These are phyloP conservation scores for Nyssa sinensis DNA, from an alignment of 148 eudicot genomes.

Conservation along the genomic window DNA sequence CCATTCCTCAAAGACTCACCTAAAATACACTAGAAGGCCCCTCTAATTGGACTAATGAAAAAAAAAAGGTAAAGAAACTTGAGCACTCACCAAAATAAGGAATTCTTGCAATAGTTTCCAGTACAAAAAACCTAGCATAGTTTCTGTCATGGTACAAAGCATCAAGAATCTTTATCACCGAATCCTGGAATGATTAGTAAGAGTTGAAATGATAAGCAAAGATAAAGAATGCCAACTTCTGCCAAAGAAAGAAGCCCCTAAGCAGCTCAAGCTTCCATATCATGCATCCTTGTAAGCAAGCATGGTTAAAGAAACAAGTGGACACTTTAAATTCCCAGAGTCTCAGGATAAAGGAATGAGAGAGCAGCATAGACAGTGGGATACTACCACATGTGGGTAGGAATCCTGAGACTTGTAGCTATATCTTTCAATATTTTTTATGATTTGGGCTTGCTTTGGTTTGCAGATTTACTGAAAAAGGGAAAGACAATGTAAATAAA, in stretches of 20 bases:
- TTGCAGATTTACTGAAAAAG: too few species aligned
- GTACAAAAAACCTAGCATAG: conserved; percentile 89
- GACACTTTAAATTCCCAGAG: not conserved
- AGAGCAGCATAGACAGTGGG: not conserved
- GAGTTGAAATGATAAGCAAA: conserved; percentile 12
- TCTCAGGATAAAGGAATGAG: not conserved
- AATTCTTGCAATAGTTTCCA: conserved; percentile 97
- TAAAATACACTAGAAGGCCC: not conserved
- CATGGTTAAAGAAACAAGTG: not conserved
- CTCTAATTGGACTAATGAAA: conserved; percentile 3
- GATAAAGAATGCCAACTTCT: not conserved
- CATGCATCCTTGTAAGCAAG: too few species aligned
- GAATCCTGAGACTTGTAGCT: too few species aligned
- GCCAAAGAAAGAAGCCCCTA: not conserved
- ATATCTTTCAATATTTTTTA: too few species aligned
- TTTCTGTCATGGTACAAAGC: conserved; percentile 75
- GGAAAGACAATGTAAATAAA: too few species aligned
- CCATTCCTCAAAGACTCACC: not conserved
- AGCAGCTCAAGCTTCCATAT: too few species aligned
- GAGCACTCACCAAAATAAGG: conserved; percentile 91
- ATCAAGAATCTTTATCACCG: conserved; percentile 95
- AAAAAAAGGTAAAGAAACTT: not conserved
- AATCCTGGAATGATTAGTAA: conserved; percentile 56
- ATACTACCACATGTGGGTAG: not conserved
- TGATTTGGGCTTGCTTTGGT: too few species aligned